Percentiles rank a stretch among this genome's conserved stretches.
Conservation (phyloP, 306 rosid species). For the Vicia sativa region DNA sequence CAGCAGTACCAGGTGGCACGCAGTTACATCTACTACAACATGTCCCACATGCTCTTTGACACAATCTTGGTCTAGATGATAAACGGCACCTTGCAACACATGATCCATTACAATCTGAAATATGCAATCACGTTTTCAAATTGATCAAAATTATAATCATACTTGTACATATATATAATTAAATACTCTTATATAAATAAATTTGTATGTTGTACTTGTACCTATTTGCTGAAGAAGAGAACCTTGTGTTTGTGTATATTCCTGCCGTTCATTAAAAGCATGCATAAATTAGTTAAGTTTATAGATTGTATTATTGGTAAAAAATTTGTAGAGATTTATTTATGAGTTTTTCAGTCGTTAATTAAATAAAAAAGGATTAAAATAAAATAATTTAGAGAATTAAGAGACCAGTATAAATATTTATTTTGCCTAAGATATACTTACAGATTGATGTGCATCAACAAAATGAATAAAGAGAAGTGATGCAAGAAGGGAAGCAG, state of each 20-base stretch:
- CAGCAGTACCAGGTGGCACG: constrained; percentile 73
- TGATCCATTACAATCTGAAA: constrained; percentile 58
- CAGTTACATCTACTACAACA: constrained; percentile 70
- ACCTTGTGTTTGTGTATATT: constrained; percentile 30
- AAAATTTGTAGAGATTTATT: rapidly evolving
- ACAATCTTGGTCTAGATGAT: constrained; percentile 57
- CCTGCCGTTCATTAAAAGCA: constrained; percentile 38
- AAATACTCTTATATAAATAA: not conserved
- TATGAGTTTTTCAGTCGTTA: too few relatives aligned
- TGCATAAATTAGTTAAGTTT: not conserved
- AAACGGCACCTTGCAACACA: constrained; percentile 60
- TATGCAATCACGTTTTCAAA: not conserved
- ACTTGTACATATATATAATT: too few relatives aligned
- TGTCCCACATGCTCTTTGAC: constrained; percentile 70
- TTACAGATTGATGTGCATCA: constrained; percentile 45
- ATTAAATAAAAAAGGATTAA: too few relatives aligned
- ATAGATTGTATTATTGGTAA: not conserved
- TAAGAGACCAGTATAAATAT: too few relatives aligned
- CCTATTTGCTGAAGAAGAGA: constrained; percentile 44
- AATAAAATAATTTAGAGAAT: too few relatives aligned
- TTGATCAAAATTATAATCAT: not conserved
- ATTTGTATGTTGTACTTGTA: constrained; percentile 14
- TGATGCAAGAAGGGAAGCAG: constrained; percentile 51
- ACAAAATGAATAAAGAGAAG: constrained; percentile 46
- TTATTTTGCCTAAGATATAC: too few relatives aligned